Evolutionary conservation across 768 basidiomycete genomes (phyloP).

Genomic region (Boletus huronensis): DNA sequence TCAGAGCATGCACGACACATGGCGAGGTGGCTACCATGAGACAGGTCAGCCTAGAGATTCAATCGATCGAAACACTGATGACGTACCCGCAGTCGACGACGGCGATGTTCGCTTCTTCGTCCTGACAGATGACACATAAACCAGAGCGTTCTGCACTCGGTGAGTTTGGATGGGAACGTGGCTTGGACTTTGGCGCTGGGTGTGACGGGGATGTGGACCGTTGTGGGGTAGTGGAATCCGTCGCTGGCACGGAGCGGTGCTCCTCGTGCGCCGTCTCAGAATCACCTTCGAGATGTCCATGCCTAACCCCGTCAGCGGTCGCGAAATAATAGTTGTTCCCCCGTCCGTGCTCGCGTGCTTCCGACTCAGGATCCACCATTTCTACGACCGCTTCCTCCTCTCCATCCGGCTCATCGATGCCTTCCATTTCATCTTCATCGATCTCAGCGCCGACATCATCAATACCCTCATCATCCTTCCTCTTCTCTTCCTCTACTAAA

Average conservation of each 20-base stretch:
- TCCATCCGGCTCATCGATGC: conserved; percentile 16
- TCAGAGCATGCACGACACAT: conserved; percentile 81
- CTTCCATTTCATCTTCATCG: conserved; percentile 32
- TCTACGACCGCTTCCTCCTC: conserved; percentile 17
- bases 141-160: conserved; percentile 58
- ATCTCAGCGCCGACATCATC: conserved; percentile 8
- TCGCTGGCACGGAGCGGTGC: not conserved
- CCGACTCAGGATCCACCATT: conserved; percentile 19
- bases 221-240: conserved; percentile 9
- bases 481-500: conserved; percentile 63
- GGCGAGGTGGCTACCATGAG: conserved; percentile 59
- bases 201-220: conserved; percentile 28
- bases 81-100: conserved; percentile 92
- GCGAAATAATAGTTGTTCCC: not conserved
- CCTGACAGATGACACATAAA: conserved; percentile 89
- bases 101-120: conserved; percentile 91
- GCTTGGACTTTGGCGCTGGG: conserved; percentile 35
- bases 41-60: not conserved
- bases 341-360: conserved; percentile 4
- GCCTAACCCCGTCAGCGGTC: not conserved
- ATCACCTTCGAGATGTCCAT: not conserved
- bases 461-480: conserved; percentile 44
- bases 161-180: conserved; percentile 24
- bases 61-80: not conserved
- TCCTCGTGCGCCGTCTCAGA: conserved; percentile 6